Base-by-base conservation (phyloP, 176 grass and related monocot genomes). In the Carex pumila region DNA sequence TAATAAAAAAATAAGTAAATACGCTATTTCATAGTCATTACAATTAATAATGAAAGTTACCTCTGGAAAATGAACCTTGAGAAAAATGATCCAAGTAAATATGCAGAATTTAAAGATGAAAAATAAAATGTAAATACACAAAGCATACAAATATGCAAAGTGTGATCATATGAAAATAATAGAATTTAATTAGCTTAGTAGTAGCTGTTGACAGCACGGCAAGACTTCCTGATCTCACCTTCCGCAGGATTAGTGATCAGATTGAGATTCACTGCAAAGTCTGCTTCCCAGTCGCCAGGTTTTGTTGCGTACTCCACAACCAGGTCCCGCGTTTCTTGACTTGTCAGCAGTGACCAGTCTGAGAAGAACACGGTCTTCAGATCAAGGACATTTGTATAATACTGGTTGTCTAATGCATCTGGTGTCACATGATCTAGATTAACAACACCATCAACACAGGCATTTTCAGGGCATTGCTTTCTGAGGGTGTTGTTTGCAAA, bases 161-260 rank as follows among this genome's bases (percentile, higher is more conserved):
- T 8, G 9, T 7, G 43, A 47, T 47, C 39, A 47, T 47, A 47
- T 7, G 7, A 19, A 13, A 67, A 34, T 9, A 39, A 68, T 39
- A 17, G 32, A 36, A 7, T 37, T 37, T 34, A 32, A 11, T 67
- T 67, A n/a, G 36, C 73, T 12, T 47, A 56, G 22, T 87, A 17
- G 62, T 47, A 57, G 17, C 85, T 17, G 72, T 88, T 91, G 76
- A 89, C 49, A 12, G 14, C 72, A 8, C 79, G 69, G 65, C 91
- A 90, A 4, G 52, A 84, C 71, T 41, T 86, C 49, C 91, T 87
- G 56, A 92, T 61, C 85, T 92, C 58, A 0, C 90, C 90, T 43
- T 88, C 9, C 56, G 17, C 3, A 1, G 49, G 53, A 17, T 88
- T 71, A 14, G 65, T 82, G 74, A 89, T 85, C 39, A 89, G 66